These are phyloP conservation scores for Rhizophagus sp. DNA, from an alignment of 192 early-diverging fungal species.

Conservation along the genomic window DNA sequence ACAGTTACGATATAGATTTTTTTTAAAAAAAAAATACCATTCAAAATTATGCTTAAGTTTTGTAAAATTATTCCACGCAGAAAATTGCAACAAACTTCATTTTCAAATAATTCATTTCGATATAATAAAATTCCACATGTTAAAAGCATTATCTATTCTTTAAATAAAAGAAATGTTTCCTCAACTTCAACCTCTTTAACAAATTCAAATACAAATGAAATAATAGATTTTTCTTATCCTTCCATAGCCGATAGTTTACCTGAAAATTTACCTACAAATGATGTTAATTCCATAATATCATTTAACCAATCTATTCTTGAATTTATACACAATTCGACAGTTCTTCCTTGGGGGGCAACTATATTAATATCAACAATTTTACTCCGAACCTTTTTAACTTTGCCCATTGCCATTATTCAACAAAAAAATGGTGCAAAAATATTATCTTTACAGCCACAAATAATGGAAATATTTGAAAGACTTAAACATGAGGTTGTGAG, in stretches of 20 bases:
- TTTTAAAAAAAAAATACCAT: too few species aligned
- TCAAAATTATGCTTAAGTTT: too few species aligned
- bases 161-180: background rate
- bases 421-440: constrained; percentile 50
- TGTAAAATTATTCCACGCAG: too few species aligned
- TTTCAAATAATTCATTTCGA: background rate
- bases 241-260: background rate
- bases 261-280: background rate
- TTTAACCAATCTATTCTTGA: constrained; percentile 47
- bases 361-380: constrained; percentile 50
- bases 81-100: too few species aligned
- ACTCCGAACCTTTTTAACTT: constrained; percentile 49
- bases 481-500: constrained; percentile 45
- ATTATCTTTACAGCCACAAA: constrained; percentile 49
- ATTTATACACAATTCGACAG: constrained; percentile 39
- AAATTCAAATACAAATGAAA: background rate
- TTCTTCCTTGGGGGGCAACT: constrained; percentile 61
- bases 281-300: background rate
- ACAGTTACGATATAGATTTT: too few species aligned
- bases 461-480: constrained; percentile 49
- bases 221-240: background rate
- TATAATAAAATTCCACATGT: background rate
- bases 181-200: background rate
- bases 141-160: background rate
- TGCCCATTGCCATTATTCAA: constrained; percentile 64